A percentile compares a stretch with the other conserved stretches of the same genome.
Conservation (phyloP, 2,329 filamentous ascomycete genomes). For the Trichocomaceae sp. region DNA sequence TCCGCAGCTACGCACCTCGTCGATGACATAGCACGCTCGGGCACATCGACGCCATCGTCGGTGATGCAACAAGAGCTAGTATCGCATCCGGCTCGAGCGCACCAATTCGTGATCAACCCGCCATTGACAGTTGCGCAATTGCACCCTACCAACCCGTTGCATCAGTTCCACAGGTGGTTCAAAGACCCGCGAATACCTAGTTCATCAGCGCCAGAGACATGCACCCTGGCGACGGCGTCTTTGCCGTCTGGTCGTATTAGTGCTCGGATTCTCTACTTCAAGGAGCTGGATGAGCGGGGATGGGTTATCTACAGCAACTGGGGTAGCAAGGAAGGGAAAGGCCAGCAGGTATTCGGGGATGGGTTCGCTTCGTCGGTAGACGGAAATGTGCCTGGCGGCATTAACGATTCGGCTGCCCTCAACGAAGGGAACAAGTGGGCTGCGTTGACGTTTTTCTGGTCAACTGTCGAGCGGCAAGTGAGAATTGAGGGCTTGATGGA, state of each 20-base stretch:
- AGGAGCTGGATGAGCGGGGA: slow-evolving; percentile 75
- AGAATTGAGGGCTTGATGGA: slow-evolving; percentile 73
- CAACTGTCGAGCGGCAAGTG: slow-evolving; percentile 77
- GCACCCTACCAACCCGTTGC: slow-evolving; percentile 53
- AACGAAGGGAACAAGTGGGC: slow-evolving; percentile 62
- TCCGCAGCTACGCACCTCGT: slow-evolving; percentile 6
- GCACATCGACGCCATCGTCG: slow-evolving; percentile 32
- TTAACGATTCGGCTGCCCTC: slow-evolving; percentile 15
- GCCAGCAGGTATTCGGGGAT: slow-evolving; percentile 34
- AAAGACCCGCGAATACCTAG: slow-evolving; percentile 55
- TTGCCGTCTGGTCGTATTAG: slow-evolving; percentile 79
- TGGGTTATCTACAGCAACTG: slow-evolving; percentile 96
- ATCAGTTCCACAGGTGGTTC: slow-evolving; percentile 91
- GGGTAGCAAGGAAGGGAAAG: slow-evolving; percentile 56
- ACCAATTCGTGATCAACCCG: slow-evolving; percentile 39
- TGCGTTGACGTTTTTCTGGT: slow-evolving; percentile 86
- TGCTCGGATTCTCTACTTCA: slow-evolving; percentile 84
- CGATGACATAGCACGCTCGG: slow-evolving; percentile 20
- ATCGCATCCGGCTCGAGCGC: slow-evolving; percentile 34
- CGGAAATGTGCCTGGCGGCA: slow-evolving; percentile 7
- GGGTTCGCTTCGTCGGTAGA: slow-evolving; percentile 8
- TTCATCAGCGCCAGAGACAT: slow-evolving; percentile 77
- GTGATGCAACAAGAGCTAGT: slow-evolving; percentile 29
- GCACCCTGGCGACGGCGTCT: slow-evolving; percentile 74
- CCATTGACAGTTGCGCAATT: slow-evolving; percentile 37